phyloP scores from a whole-genome alignment of 2,329 filamentous ascomycete genomes.

The Blastomyces percursus region DNA sequence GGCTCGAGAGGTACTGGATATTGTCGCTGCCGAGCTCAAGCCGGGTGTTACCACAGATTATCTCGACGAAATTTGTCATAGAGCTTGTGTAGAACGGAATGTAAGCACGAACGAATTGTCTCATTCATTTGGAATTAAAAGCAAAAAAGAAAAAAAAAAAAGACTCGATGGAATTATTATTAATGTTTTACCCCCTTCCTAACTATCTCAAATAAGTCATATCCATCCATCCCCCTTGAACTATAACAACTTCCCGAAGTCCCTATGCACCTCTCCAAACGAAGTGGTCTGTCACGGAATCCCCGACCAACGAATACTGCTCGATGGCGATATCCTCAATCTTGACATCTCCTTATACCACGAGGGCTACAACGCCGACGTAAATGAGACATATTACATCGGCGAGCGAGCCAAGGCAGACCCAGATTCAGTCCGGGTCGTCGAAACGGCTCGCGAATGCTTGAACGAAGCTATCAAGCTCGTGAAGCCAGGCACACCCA shows the following conservation, averaged over 20 bases:
- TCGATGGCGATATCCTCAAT: slow-evolving; percentile 88
- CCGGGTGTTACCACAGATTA: slow-evolving; percentile 86
- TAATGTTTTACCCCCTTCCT: neutral
- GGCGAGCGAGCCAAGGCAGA: slow-evolving; percentile 70
- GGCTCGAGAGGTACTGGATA: slow-evolving; percentile 76
- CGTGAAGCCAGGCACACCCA: slow-evolving; percentile 76
- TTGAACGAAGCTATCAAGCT: slow-evolving; percentile 72
- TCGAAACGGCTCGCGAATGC: slow-evolving; percentile 74
- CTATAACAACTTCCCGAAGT: slow-evolving; percentile 89
- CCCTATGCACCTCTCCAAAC: slow-evolving; percentile 82
- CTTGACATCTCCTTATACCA: slow-evolving; percentile 87
- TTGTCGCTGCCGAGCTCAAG: slow-evolving; percentile 64
- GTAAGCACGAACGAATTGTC: slow-evolving; percentile 41
- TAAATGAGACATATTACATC: slow-evolving; percentile 95
- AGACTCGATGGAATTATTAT: neutral
- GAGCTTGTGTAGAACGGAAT: slow-evolving; percentile 76
- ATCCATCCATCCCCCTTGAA: slow-evolving; percentile 87
- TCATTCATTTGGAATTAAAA: neutral
- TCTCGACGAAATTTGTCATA: slow-evolving; percentile 81
- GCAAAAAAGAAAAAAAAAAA: neutral
- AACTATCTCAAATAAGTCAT: slow-evolving; percentile 49
- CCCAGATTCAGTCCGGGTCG: slow-evolving; percentile 69
- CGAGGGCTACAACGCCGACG: slow-evolving; percentile 77
- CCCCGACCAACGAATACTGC: slow-evolving; percentile 67
- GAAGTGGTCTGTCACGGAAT: slow-evolving; percentile 96